Evolutionary conservation across 148 eudicot genomes (phyloP).

Genomic region (Chenopodium berlandieri): DNA sequence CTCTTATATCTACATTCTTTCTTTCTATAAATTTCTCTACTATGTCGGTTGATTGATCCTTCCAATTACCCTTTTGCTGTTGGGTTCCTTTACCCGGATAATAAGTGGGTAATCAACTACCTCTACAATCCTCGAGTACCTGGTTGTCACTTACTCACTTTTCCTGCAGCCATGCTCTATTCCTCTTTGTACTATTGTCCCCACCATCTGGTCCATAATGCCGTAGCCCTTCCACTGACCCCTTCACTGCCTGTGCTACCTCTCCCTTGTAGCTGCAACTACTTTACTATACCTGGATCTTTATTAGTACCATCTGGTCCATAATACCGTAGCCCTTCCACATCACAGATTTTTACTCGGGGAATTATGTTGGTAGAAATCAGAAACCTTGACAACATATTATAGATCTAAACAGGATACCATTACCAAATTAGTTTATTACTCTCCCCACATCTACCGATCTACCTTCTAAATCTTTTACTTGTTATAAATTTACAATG

Average conservation of each 20-base stretch:
- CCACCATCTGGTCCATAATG: neutral
- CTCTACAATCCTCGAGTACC: neutral
- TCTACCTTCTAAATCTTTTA: neutral
- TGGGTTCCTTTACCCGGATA: neutral
- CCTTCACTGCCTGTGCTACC: neutral
- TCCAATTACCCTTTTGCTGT: neutral
- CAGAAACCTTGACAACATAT: neutral
- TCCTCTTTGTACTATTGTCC: neutral
- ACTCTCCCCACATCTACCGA: too few relatives aligned
- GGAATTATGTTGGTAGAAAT: neutral
- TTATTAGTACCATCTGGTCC: too few relatives aligned
- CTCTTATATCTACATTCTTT: neutral
- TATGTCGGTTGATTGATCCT: neutral
- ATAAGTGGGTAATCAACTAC: neutral
- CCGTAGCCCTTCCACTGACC: neutral
- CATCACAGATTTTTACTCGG: neutral
- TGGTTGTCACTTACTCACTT: neutral
- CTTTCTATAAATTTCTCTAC: neutral
- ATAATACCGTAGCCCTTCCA: neutral
- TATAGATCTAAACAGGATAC: neutral
- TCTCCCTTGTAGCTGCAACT: neutral
- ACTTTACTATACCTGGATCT: neutral
- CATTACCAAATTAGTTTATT: too few relatives aligned
- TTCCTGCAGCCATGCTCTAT: neutral
- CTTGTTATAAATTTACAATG: neutral